Base-by-base conservation (phyloP, 805 yeast species). In the Saturnispora besseyi region DNA sequence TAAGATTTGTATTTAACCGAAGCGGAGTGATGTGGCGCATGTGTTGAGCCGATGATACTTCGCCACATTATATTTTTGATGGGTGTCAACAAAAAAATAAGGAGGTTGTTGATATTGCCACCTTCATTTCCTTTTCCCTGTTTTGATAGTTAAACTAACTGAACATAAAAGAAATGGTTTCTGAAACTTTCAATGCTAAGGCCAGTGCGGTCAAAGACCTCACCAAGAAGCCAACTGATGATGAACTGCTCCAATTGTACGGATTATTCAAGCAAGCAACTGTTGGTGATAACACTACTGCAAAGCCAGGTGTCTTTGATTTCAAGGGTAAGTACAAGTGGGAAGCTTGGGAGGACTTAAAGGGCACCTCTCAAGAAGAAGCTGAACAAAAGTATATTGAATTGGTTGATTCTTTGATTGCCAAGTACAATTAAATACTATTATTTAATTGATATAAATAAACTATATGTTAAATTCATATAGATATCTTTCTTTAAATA, bases 181-280 rank as follows among this genome's bases (percentile, higher is more conserved):
- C 70, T 24, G 65, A 57, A 57, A 60, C 60, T 54, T 67, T 67
- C 51, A 65, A 65, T 11, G 64, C 64, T 50, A 67, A 66, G 87
- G 98, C 97, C 55, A 81, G 76, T 53, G 82, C 86, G 49, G 96
- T 88, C 59, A 81, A 83, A 68, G 70, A 75, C 59, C 74, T 93
- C 57, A 75, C 87, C 55, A 74, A 77, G 55, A 84, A 84, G 67
- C 97, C 98, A 59, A 67, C 72, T 59, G 91, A 88, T 69, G 95
- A 87, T 62, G 97, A 91, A 67, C 74, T 90, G 64, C 76, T 91
- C 63, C 71, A 82, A 67, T 76, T 93, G 61, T 93, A 93, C 73
- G 97, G 91, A 45, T 76, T 93, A 61, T 93, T 77, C 84, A 93
- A 93, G 72, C 99, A 93, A 74, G 96, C 98, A 60, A 91, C 97